A percentile compares a stretch with the other conserved stretches of the same genome.
Conservation (phyloP, 2,329 filamentous ascomycete species). For the Diaporthe humulicola region DNA sequence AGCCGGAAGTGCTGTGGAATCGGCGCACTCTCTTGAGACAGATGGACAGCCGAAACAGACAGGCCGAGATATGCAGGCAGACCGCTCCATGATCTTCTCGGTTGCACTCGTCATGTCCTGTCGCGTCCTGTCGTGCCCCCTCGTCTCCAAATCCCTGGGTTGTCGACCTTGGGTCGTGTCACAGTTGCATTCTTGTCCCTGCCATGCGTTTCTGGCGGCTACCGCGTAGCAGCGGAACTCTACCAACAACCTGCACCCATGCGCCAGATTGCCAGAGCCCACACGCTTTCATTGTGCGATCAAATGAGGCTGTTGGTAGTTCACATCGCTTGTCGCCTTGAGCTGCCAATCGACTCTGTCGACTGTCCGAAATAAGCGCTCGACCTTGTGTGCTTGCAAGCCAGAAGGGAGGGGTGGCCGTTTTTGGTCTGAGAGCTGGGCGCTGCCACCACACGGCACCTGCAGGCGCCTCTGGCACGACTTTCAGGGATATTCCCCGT, state of each 20-base stretch:
- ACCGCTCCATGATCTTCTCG: neutral
- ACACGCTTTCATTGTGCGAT: neutral
- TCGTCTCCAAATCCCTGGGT: slow-evolving; percentile 12
- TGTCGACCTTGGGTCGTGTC: slow-evolving; percentile 11
- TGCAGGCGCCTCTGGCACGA: slow-evolving; percentile 13
- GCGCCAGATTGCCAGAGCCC: neutral
- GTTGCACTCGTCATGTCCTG: neutral
- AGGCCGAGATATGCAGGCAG: slow-evolving; percentile 11
- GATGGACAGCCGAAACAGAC: neutral
- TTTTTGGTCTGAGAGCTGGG: slow-evolving; percentile 5
- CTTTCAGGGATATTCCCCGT: neutral
- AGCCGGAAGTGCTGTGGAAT: slow-evolving; percentile 32
- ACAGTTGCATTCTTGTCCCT: slow-evolving; percentile 15
- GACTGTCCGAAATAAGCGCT: slow-evolving; percentile 33
- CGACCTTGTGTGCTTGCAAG: slow-evolving; percentile 3
- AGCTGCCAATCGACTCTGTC: slow-evolving; percentile 20
- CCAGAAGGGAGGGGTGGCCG: neutral
- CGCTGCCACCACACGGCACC: slow-evolving; percentile 13
- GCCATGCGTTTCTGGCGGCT: slow-evolving; percentile 21
- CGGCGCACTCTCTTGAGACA: neutral
- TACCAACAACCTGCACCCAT: slow-evolving; percentile 12
- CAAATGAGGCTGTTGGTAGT: neutral
- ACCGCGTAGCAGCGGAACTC: neutral
- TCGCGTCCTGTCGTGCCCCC: slow-evolving; percentile 11
- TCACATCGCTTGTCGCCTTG: neutral